Conservation (phyloP, 2,329 filamentous ascomycete genomes). For the Aureobasidium leucospermi region DNA sequence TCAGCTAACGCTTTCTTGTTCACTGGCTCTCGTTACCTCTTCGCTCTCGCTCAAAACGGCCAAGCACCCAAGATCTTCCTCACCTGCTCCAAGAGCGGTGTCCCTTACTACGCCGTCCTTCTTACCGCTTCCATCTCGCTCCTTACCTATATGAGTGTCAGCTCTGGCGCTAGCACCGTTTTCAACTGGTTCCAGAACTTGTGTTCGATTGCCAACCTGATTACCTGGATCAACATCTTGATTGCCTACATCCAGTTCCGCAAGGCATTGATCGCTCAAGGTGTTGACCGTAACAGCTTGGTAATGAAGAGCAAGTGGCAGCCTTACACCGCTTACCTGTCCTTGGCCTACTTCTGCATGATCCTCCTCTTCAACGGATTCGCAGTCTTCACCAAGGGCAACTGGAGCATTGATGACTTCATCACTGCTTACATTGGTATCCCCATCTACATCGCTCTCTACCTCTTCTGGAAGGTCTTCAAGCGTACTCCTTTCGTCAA, state of each 20-base stretch:
- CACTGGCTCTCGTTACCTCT: slow-evolving; percentile 46
- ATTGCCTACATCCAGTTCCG: slow-evolving; percentile 26
- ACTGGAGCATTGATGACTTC: slow-evolving; percentile 40
- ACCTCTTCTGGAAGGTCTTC: slow-evolving; percentile 55
- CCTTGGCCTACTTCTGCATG: slow-evolving; percentile 52
- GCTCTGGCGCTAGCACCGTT: slow-evolving; percentile 21
- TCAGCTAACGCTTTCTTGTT: slow-evolving; percentile 61
- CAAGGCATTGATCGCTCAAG: slow-evolving; percentile 24
- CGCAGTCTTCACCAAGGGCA: slow-evolving; percentile 48
- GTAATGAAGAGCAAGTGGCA: slow-evolving; percentile 43
- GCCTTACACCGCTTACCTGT: slow-evolving; percentile 51
- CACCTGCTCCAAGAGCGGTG: slow-evolving; percentile 39
- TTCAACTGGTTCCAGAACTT: slow-evolving; percentile 31
- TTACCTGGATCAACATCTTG: slow-evolving; percentile 26
- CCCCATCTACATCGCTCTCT: slow-evolving; percentile 38
- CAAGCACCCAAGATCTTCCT: slow-evolving; percentile 45
- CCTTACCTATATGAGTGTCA: slow-evolving; percentile 47
- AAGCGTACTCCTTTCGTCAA: slow-evolving; percentile 51
- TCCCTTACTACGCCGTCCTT: slow-evolving; percentile 33
- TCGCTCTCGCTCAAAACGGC: slow-evolving; percentile 41
- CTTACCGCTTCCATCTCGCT: slow-evolving; percentile 44
- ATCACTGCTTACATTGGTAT: slow-evolving; percentile 35
- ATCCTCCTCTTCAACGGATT: slow-evolving; percentile 60
- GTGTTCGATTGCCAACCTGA: slow-evolving; percentile 28
- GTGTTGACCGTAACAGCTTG: slow-evolving; percentile 29